Base-by-base conservation (phyloP, 2,329 filamentous ascomycete genomes). In the Fusarium hainanense region DNA sequence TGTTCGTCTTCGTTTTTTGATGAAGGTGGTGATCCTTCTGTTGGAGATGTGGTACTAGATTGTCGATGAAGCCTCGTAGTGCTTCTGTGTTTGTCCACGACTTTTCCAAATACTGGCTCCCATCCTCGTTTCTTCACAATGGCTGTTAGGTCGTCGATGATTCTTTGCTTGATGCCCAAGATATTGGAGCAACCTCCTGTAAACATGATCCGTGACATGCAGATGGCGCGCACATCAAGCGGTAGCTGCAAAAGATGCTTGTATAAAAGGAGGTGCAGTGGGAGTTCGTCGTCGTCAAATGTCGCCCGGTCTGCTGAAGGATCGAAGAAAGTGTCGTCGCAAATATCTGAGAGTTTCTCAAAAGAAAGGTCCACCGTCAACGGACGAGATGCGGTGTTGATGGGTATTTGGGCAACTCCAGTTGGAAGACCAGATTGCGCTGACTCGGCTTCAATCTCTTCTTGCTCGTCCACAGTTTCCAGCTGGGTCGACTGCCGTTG, bases 121-220 rank as follows among this genome's bases (percentile, higher is more conserved):
- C 95, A 98, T 9, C 93, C 92, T 66, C 89, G 84, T 46, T 85
- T 82, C 18, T 89, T 83, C 7, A 96, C 85, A 1, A 97, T 82
- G 2, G 82, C 80, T 6, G 87, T 85, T 2, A 98, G 81, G 73
- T 98, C 94, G 59, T 91, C 87, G 32, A 97, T 80, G 40, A 97
- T 85, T 27, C 95, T 89, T 25, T 86, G 85, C 70, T 93, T 93
- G 27, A 99, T 82, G 2, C 96, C 96, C 1, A 94, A 87, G 11
- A 98, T 89, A 27, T 87, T 87, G 8, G 93, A 89, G 49, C 92
- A 92, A 4, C 93, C 93, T 32, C 96, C 96, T 0, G 91, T 91
- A 75, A 99, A 92, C 18, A 97, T 84, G 47, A 98, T 92, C 41
- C 95, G 92, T 2, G 94, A 90, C 89, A 98, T 96, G 79, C 95